These are phyloP conservation scores for Aspergillus novoparasiticus DNA, from an alignment of 2,329 filamentous ascomycete species.

Conservation along the genomic window DNA sequence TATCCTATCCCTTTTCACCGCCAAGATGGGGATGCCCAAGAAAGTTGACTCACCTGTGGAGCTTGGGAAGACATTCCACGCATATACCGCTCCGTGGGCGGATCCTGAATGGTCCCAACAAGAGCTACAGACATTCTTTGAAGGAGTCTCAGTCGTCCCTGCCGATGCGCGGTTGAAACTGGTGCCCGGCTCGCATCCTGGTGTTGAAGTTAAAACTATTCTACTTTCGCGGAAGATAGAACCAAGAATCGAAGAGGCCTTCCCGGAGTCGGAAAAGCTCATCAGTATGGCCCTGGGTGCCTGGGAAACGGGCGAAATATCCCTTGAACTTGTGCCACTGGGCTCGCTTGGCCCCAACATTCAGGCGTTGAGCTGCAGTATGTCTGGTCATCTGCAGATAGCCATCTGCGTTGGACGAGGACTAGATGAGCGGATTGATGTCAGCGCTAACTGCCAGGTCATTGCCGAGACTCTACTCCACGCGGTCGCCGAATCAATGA, in stretches of 20 bases:
- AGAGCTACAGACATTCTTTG: slow-evolving; percentile 52
- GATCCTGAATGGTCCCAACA: slow-evolving; percentile 54
- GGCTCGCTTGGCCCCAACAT: slow-evolving; percentile 38
- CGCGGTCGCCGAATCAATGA: slow-evolving; percentile 37
- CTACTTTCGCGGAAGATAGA: slow-evolving; percentile 42
- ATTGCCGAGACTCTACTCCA: slow-evolving; percentile 44
- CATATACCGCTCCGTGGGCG: slow-evolving; percentile 46
- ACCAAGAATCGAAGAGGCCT: slow-evolving; percentile 45
- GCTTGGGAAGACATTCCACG: slow-evolving; percentile 43
- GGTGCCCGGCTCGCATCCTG: slow-evolving; percentile 44
- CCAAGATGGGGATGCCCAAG: slow-evolving; percentile 52
- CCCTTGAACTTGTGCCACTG: slow-evolving; percentile 38
- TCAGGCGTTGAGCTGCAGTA: slow-evolving; percentile 37
- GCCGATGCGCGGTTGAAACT: slow-evolving; percentile 48
- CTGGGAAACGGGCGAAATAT: slow-evolving; percentile 36
- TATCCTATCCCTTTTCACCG: slow-evolving; percentile 51
- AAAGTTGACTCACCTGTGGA: slow-evolving; percentile 39
- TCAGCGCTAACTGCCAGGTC: slow-evolving; percentile 39
- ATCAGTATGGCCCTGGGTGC: slow-evolving; percentile 36
- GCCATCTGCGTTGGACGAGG: slow-evolving; percentile 36
- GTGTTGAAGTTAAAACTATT: slow-evolving; percentile 47
- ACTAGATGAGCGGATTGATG: slow-evolving; percentile 34
- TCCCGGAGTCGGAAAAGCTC: slow-evolving; percentile 43
- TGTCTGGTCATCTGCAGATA: slow-evolving; percentile 29
- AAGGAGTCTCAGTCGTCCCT: slow-evolving; percentile 45